These are phyloP conservation scores for Teratosphaeria destructans DNA, from an alignment of 2,329 filamentous ascomycete genomes.

Conservation along the genomic window DNA sequence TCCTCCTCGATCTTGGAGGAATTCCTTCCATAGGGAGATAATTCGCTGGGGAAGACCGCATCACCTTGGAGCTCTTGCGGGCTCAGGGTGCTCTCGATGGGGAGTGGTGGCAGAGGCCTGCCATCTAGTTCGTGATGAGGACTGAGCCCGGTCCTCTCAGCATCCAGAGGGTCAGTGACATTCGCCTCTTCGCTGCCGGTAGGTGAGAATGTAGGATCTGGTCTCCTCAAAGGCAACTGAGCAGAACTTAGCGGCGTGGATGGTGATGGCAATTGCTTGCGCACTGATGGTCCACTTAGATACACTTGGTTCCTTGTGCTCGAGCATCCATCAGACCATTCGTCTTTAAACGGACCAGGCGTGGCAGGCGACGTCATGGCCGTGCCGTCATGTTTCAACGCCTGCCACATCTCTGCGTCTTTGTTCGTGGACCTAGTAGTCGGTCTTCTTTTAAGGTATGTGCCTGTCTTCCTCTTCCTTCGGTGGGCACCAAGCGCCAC, in stretches of 20 bases:
- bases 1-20: background rate
- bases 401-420: slow-evolving; percentile 5
- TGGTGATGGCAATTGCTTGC: background rate
- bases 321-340: background rate
- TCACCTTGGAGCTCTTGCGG: background rate
- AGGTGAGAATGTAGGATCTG: background rate
- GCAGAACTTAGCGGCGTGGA: slow-evolving; percentile 6
- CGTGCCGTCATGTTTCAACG: background rate
- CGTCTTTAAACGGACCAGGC: background rate
- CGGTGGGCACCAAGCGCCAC: slow-evolving; percentile 2
- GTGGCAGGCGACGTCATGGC: background rate
- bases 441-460: slow-evolving; percentile 4
- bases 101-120: background rate
- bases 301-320: background rate
- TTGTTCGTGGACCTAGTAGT: slow-evolving; percentile 2
- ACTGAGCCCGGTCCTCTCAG: background rate
- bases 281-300: background rate
- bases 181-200: background rate
- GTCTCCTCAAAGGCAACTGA: background rate
- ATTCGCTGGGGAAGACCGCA: background rate
- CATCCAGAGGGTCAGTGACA: background rate
- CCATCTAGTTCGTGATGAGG: background rate
- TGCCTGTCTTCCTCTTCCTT: slow-evolving; percentile 4
- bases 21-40: background rate
- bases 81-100: background rate